These are phyloP conservation scores for Flaveria floridana DNA, from an alignment of 140 eudicot genomes.

Conservation along the genomic window DNA sequence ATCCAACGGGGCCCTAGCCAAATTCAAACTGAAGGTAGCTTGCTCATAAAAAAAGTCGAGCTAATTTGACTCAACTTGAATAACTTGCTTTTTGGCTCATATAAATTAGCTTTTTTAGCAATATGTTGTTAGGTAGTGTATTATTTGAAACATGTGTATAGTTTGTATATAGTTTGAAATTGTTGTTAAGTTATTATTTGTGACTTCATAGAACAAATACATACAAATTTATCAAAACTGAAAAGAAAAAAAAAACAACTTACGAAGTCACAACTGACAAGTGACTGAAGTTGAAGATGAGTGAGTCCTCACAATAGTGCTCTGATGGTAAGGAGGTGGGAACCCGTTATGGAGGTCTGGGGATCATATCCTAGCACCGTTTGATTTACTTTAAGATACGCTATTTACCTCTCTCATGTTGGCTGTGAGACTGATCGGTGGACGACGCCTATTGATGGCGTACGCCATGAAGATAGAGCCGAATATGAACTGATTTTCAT, in stretches of 20 bases:
- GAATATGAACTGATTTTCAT: too few species aligned
- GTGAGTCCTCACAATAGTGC: too few species aligned
- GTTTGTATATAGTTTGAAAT: not conserved
- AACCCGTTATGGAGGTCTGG: too few species aligned
- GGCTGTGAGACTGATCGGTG: too few species aligned
- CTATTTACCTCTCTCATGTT: too few species aligned
- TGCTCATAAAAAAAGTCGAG: not conserved
- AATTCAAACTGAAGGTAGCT: not conserved
- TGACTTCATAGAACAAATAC: not conserved
- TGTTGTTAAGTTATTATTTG: not conserved
- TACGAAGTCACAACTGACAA: not conserved
- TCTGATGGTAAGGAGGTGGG: too few species aligned
- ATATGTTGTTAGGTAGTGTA: not conserved
- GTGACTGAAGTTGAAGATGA: not conserved
- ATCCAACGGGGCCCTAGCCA: too few species aligned
- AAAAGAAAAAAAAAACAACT: not conserved
- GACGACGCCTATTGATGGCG: too few species aligned
- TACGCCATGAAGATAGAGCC: not conserved
- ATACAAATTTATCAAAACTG: not conserved
- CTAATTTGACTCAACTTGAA: not conserved
- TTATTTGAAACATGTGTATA: too few species aligned
- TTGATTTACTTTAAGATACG: too few species aligned
- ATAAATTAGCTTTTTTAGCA: not conserved
- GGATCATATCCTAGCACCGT: too few species aligned
- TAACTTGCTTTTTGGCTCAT: not conserved